Evolutionary conservation across 2,329 filamentous ascomycete species (phyloP).

Genomic region (Colletotrichum lupini): DNA sequence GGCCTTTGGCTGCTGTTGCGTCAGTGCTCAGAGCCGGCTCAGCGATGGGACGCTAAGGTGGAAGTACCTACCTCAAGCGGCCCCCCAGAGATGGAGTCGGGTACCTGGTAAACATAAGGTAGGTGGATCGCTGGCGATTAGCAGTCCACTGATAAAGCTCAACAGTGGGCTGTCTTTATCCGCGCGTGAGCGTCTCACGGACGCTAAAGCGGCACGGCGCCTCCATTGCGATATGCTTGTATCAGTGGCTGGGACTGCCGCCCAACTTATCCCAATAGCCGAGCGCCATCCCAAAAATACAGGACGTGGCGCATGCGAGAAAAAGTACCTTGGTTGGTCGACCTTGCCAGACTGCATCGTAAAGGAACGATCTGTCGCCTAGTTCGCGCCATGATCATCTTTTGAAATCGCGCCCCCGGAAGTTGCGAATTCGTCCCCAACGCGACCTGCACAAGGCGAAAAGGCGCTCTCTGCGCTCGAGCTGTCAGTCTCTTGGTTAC

Average conservation of each 20-base stretch:
- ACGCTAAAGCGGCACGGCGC: background rate
- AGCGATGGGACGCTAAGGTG: background rate
- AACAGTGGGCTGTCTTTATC: background rate
- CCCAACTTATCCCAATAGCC: background rate
- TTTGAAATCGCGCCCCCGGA: background rate
- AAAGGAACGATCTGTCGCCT: background rate
- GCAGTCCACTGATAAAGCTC: background rate
- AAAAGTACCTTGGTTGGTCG: background rate
- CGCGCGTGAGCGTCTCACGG: too few species aligned
- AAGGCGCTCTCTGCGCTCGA: background rate
- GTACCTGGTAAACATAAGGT: background rate
- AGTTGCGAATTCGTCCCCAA: background rate
- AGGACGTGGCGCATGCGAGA: background rate
- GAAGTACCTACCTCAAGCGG: background rate
- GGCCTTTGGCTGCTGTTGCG: slow-evolving; percentile 2
- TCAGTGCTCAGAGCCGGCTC: slow-evolving; percentile 12
- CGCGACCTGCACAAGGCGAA: background rate
- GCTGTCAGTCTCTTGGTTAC: background rate
- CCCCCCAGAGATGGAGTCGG: background rate
- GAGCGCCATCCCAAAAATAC: background rate
- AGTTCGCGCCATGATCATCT: background rate
- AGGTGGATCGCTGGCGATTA: background rate
- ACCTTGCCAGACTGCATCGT: background rate
- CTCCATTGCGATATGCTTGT: background rate
- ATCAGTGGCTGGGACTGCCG: background rate